These are phyloP conservation scores for Chromera velia DNA, from an alignment of 73 alveolate species.

Conservation along the genomic window DNA sequence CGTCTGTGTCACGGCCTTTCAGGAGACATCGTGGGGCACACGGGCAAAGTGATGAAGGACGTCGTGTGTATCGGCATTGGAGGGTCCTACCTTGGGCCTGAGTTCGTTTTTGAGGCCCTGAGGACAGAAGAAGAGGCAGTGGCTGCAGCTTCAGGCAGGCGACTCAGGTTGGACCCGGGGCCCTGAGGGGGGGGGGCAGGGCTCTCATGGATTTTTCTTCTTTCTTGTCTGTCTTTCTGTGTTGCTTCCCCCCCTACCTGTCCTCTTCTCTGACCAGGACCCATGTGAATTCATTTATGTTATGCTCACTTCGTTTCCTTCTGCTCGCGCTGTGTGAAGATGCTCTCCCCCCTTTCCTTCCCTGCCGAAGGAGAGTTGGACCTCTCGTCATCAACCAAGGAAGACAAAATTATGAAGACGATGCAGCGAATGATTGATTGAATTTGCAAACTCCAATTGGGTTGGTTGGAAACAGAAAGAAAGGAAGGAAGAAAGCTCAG, in stretches of 20 bases:
- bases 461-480: no score
- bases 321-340: no score
- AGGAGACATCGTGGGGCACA: slow-evolving; percentile 49
- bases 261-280: no score
- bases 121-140: slow-evolving; percentile 19
- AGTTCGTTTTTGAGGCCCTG: slow-evolving; percentile 72
- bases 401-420: no score
- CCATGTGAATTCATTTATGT: no score
- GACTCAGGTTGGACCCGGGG: neutral
- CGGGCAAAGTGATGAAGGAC: slow-evolving; percentile 63
- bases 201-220: neutral
- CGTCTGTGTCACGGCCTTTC: neutral
- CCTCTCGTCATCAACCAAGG: no score
- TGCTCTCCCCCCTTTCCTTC: no score
- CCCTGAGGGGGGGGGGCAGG: neutral
- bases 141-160: slow-evolving; percentile 13
- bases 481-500: slow-evolving; percentile 59
- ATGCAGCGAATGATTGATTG: no score
- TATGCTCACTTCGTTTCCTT: no score
- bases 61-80: slow-evolving; percentile 73
- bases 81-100: slow-evolving; percentile 85
- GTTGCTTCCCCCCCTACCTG: no score
- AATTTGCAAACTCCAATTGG: no score
- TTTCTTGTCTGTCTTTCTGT: neutral
- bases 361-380: no score